Percentiles rank a stretch among this genome's conserved stretches.
phyloP scores from a whole-genome alignment of 352 stramenopile species.

The Stramenopiles sp. region DNA sequence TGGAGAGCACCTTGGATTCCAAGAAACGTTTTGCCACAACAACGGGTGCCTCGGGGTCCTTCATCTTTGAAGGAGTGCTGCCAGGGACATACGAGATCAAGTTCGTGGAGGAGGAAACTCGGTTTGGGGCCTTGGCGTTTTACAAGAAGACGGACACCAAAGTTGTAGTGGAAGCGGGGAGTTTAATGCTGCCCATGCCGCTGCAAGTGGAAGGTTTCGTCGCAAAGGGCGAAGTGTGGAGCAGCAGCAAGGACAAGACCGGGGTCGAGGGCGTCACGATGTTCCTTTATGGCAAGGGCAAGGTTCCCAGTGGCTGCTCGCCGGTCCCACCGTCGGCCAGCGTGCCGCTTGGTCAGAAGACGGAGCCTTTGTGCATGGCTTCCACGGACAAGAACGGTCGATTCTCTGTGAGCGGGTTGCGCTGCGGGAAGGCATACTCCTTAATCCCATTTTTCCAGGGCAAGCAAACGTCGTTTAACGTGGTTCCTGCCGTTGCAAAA shows the following conservation, averaged over 20 bases:
- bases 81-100: not conserved
- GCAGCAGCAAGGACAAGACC: not conserved
- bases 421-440: not conserved
- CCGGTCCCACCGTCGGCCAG: not conserved
- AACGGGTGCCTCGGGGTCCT: not conserved
- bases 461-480: constrained; percentile 8
- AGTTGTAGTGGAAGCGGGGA: not conserved
- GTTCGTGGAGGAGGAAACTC: not conserved
- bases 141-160: not conserved
- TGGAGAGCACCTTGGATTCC: not conserved
- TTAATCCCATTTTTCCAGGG: not conserved
- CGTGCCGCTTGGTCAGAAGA: not conserved
- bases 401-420: not conserved
- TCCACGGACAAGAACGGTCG: not conserved
- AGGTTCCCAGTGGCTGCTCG: not conserved
- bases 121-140: not conserved
- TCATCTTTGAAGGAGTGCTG: not conserved
- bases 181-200: not conserved
- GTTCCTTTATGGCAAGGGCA: not conserved
- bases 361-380: not conserved
- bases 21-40: not conserved
- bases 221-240: not conserved
- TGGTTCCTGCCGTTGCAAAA: not conserved
- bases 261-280: not conserved
- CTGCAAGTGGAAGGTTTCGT: not conserved